A percentile compares a stretch with the other conserved stretches of the same genome.
phyloP scores from a whole-genome alignment of 768 basidiomycete genomes.

The Mycena venus region DNA sequence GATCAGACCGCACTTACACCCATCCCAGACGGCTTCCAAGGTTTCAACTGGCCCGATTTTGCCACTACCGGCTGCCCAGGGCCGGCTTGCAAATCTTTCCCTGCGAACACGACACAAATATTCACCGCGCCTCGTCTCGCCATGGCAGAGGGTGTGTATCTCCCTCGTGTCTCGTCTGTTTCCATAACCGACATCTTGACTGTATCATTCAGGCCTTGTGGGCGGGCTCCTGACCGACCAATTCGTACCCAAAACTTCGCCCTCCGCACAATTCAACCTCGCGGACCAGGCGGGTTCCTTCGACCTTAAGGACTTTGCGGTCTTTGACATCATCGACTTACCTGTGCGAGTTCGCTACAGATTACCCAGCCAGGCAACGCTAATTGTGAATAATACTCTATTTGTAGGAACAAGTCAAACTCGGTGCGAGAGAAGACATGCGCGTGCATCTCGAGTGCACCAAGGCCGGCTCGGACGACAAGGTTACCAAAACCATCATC shows the following conservation, averaged over 20 bases:
- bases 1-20: neutral
- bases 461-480: neutral
- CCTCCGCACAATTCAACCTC: slow-evolving; percentile 15
- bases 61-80: neutral
- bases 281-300: neutral
- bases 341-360: neutral
- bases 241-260: slow-evolving; percentile 4
- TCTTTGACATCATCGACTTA: slow-evolving; percentile 10
- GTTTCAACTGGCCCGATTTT: slow-evolving; percentile 14
- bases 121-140: slow-evolving; percentile 4
- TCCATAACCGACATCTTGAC: neutral
- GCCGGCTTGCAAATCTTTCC: slow-evolving; percentile 3
- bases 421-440: slow-evolving; percentile 4
- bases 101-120: neutral
- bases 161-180: neutral
- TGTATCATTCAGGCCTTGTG: neutral
- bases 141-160: slow-evolving; percentile 1
- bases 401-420: slow-evolving; percentile 12
- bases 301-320: slow-evolving; percentile 1
- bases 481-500: neutral
- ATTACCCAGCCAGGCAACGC: too few relatives aligned
- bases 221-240: slow-evolving; percentile 1
- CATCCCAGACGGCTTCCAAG: slow-evolving; percentile 5
- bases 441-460: slow-evolving; percentile 2
- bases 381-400: too few relatives aligned